Conservation (phyloP, 108 stramenopile genomes). For the Pseudonitzschia multiseries region DNA sequence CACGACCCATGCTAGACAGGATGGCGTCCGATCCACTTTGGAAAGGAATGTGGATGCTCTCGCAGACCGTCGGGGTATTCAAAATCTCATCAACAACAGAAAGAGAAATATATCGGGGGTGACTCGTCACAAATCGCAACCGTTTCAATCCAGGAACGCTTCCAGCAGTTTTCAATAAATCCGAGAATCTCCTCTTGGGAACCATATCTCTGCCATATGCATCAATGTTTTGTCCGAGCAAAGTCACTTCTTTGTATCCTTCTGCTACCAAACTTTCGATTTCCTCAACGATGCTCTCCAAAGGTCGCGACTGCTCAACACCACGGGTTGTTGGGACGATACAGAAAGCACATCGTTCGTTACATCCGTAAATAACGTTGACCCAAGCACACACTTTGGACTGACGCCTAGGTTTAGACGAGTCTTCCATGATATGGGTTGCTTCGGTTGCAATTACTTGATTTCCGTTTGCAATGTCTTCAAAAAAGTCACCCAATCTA, state of each 20-base stretch:
- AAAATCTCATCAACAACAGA: conserved; percentile 94
- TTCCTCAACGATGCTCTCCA: conserved; percentile 89
- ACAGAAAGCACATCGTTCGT: conserved; percentile 97
- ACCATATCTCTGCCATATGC: conserved; percentile 77
- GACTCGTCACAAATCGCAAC: conserved; percentile 94
- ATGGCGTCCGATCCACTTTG: conserved; percentile 89
- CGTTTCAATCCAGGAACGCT: conserved; percentile 74
- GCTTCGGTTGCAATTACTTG: conserved; percentile 96
- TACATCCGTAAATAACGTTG: conserved; percentile 96
- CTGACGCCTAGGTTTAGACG: conserved; percentile 84
- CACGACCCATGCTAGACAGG: conserved; percentile 91
- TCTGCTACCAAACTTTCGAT: conserved; percentile 78
- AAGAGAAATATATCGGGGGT: conserved; percentile 95
- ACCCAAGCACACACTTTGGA: conserved; percentile 91
- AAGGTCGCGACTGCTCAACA: conserved; percentile 92
- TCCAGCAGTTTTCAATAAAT: conserved; percentile 84
- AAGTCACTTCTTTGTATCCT: conserved; percentile 92
- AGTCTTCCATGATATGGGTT: conserved; percentile 94
- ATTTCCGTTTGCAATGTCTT: conserved; percentile 90
- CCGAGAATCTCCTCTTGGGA: conserved; percentile 92
- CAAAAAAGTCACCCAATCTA: conserved; percentile 89
- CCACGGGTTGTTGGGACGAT: conserved; percentile 96
- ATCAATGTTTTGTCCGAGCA: conserved; percentile 98
- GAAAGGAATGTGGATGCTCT: conserved; percentile 92
- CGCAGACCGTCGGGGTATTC: conserved; percentile 79